These are phyloP conservation scores for Suillus occidentalis DNA, from an alignment of 768 basidiomycete genomes.

Conservation along the genomic window DNA sequence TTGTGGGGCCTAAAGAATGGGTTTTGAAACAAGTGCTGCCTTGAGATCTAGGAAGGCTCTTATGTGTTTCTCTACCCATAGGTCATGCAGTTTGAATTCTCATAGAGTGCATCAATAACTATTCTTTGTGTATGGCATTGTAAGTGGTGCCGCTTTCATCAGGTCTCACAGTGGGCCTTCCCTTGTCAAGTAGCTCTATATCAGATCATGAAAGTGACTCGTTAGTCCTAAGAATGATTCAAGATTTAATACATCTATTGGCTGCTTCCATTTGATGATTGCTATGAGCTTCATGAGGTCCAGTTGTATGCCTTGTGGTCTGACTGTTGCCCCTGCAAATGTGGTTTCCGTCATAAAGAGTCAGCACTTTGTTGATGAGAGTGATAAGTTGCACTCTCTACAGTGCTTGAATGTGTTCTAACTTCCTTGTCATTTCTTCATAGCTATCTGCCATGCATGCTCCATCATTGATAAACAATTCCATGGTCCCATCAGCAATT, in stretches of 20 bases:
- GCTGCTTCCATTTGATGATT: slow-evolving; percentile 35
- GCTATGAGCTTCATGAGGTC: slow-evolving; percentile 39
- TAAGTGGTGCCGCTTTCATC: slow-evolving; percentile 15
- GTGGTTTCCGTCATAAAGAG: slow-evolving; percentile 20
- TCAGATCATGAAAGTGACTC: slow-evolving; percentile 14
- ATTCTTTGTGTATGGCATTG: slow-evolving; percentile 20
- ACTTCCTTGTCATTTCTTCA: slow-evolving; percentile 17
- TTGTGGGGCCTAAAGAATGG: slow-evolving; percentile 14
- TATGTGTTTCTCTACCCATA: background rate
- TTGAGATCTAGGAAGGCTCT: background rate
- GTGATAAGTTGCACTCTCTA: background rate
- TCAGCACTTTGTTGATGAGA: background rate
- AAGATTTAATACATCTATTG: slow-evolving; percentile 29
- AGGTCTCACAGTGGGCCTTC: slow-evolving; percentile 35
- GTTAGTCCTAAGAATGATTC: slow-evolving; percentile 32
- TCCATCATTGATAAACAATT: slow-evolving; percentile 40
- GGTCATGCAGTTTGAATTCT: slow-evolving; percentile 11
- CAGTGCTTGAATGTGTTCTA: background rate
- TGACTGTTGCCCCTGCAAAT: slow-evolving; percentile 36
- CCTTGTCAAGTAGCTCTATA: slow-evolving; percentile 34
- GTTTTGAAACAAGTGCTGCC: slow-evolving; percentile 9
- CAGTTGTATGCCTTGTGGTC: slow-evolving; percentile 33
- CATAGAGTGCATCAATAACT: slow-evolving; percentile 27
- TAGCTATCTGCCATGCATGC: slow-evolving; percentile 33
- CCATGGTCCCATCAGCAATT: slow-evolving; percentile 15